A percentile compares a stretch with the other conserved stretches of the same genome.
Conservation (phyloP, 371 early-diverging fungal species). For the Chytridium lagenaria region DNA sequence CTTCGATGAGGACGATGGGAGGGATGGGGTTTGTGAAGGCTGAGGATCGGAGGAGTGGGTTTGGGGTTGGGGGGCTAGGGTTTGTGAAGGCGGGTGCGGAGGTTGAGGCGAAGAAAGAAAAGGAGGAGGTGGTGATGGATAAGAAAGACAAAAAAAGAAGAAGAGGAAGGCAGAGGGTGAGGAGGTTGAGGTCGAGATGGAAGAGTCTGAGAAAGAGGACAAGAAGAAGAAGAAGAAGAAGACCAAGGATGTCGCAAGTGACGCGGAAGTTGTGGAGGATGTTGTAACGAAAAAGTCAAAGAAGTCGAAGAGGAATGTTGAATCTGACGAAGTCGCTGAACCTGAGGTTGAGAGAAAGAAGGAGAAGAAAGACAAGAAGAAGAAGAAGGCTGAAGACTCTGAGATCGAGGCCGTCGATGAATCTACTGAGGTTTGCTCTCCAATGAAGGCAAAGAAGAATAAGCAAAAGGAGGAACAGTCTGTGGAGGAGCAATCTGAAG, state of each 20-base stretch:
- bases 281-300: not conserved
- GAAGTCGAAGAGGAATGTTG: not conserved
- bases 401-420: slow-evolving; percentile 1
- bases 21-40: slow-evolving; percentile 16
- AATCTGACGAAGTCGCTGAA: not conserved
- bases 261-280: slow-evolving; percentile 13
- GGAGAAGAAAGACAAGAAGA: slow-evolving; percentile 16
- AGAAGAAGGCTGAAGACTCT: not conserved
- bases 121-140: not conserved
- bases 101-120: not conserved
- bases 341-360: not conserved
- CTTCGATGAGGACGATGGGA: slow-evolving; percentile 15
- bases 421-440: not conserved
- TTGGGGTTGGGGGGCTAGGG: not conserved
- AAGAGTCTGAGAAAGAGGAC: not conserved
- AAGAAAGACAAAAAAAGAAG: not conserved
- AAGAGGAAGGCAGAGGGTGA: not conserved
- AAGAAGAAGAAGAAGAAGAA: slow-evolving; percentile 18
- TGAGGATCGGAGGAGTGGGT: not conserved
- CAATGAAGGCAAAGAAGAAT: slow-evolving; percentile 9
- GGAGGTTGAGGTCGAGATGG: not conserved
- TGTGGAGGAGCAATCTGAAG: not conserved
- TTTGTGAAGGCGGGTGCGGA: slow-evolving; percentile 3
- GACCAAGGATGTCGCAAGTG: not conserved
- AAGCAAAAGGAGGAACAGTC: slow-evolving; percentile 12